Base-by-base conservation (phyloP, 2,329 filamentous ascomycete genomes). In the Xenosphaeropsis pyriputrescens region DNA sequence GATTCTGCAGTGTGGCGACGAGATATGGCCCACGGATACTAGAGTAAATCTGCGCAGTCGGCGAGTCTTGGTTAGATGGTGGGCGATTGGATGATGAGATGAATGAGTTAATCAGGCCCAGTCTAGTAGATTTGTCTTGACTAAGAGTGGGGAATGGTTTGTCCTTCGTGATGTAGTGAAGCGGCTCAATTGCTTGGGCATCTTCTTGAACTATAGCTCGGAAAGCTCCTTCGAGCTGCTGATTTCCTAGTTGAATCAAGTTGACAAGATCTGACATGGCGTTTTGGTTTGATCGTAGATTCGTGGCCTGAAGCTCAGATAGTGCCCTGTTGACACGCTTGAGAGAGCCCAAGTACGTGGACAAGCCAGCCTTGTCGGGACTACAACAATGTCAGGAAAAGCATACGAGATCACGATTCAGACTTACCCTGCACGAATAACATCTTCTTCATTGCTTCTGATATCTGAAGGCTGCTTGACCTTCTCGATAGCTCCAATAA, bases 111-210 rank as follows among this genome's bases (percentile, higher is more conserved):
- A 95, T 79, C n/a, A 85, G 68, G 26, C 80, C 75, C 13, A 96
- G 60, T 19, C 78, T 72, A n/a, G 76, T 75, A 18, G 82, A 70
- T 43, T 79, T 83, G 39, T 91, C 84, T 45, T 81, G 74, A 1
- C 80, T 69, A 18, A 96, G 70, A 8, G 79, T 67, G 7, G 91
- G 91, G 50, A 96, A 98, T 1, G 82, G 75, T 55, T 68, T 72
- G 64, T 85, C 75, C 59, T 96, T 96, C 14, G 86, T 95, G 50
- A 95, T 79, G 53, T 80, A 95, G 57, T 94, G 84, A 33, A 98
- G 64, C 6, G 91, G 88, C 54, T 98, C 91, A 36, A 96, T 72
- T 2, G 82, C 74, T 36, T 74, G 73, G 12, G 84, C 79, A 30
- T 88, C 85, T 48, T 93, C 83, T 43, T 70, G 72, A 33, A 98